These are phyloP conservation scores for Candida ficus DNA, from an alignment of 805 yeast species.

Conservation along the genomic window DNA sequence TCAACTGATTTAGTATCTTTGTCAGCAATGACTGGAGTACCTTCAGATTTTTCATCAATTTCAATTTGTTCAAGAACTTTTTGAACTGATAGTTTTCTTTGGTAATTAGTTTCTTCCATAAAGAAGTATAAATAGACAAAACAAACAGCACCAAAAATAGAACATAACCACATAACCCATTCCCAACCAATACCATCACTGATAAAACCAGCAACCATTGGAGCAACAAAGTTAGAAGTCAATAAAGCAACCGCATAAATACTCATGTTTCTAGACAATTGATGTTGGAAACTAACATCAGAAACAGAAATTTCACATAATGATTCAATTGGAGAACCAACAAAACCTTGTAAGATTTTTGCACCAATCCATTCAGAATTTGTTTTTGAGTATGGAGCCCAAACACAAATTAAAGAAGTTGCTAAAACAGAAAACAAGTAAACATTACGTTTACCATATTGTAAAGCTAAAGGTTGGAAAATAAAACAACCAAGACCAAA, in stretches of 20 bases:
- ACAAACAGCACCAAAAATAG: constrained; percentile 40
- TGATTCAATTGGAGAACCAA: constrained; percentile 42
- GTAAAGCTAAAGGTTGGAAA: constrained; percentile 46
- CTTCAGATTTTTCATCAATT: constrained; percentile 9
- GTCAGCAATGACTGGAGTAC: constrained; percentile 7
- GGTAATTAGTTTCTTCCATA: constrained; percentile 53
- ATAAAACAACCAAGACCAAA: constrained; percentile 45
- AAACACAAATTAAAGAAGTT: constrained; percentile 32
- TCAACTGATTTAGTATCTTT: constrained; percentile 11
- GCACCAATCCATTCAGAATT: constrained; percentile 36
- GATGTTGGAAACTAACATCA: constrained; percentile 48
- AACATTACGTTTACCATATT: constrained; percentile 41
- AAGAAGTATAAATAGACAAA: constrained; percentile 36
- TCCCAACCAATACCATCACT: constrained; percentile 44
- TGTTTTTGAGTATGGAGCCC: constrained; percentile 35
- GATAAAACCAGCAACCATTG: constrained; percentile 55
- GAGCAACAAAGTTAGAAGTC: constrained; percentile 51
- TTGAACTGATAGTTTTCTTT: constrained; percentile 27
- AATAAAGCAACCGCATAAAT: constrained; percentile 52
- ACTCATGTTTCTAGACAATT: constrained; percentile 41
- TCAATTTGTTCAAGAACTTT: constrained; percentile 11
- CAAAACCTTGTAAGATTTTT: constrained; percentile 29
- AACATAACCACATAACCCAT: constrained; percentile 47
- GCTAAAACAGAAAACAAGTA: constrained; percentile 35
- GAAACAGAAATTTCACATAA: constrained; percentile 44